A percentile compares a stretch with the other conserved stretches of the same genome.
Conservation (phyloP, 495 filamentous ascomycete genomes). For the Staphylotrichum tortipilum region DNA sequence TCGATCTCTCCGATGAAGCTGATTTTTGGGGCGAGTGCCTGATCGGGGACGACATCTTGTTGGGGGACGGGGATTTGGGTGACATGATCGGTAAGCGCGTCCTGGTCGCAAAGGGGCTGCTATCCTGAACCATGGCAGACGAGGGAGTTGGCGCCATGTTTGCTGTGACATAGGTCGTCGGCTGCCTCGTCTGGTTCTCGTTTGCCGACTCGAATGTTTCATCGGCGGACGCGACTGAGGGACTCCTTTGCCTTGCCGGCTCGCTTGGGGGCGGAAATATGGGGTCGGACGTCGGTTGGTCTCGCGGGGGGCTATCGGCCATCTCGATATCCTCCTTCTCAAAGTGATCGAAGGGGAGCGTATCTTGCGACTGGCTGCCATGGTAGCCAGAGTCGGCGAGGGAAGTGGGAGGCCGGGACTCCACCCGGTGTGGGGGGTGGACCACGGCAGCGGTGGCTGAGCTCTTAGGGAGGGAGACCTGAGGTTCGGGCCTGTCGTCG, state of each 20-base stretch:
- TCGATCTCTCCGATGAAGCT: constrained; percentile 11
- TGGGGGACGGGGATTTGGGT: constrained; percentile 18
- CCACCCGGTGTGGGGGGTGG: constrained; percentile 11
- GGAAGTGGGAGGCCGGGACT: constrained; percentile 16
- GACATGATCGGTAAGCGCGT: constrained; percentile 17
- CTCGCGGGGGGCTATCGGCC: constrained; percentile 13
- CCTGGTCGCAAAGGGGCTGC: constrained; percentile 13
- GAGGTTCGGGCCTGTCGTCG: constrained; percentile 17
- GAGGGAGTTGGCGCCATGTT: constrained; percentile 8
- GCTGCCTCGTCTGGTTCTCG: constrained; percentile 41
- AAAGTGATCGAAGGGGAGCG: constrained; percentile 24
- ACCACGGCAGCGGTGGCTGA: constrained; percentile 15
- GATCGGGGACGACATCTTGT: constrained; percentile 16
- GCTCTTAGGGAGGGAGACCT: constrained; percentile 18
- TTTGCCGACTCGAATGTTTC: constrained; percentile 57
- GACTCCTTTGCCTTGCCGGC: constrained; percentile 13
- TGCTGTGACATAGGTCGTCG: constrained; percentile 4
- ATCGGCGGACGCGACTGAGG: constrained; percentile 13
- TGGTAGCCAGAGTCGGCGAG: constrained; percentile 72
- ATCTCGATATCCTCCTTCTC: constrained; percentile 20
- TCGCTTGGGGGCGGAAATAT: constrained; percentile 4
- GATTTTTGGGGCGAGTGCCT: constrained; percentile 5
- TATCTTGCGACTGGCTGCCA: constrained; percentile 50
- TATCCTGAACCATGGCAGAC: constrained; percentile 4
- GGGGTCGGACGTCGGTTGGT: constrained; percentile 12